These are phyloP conservation scores for Hamigera avellanea DNA, from an alignment of 495 filamentous ascomycete genomes.

Conservation along the genomic window DNA sequence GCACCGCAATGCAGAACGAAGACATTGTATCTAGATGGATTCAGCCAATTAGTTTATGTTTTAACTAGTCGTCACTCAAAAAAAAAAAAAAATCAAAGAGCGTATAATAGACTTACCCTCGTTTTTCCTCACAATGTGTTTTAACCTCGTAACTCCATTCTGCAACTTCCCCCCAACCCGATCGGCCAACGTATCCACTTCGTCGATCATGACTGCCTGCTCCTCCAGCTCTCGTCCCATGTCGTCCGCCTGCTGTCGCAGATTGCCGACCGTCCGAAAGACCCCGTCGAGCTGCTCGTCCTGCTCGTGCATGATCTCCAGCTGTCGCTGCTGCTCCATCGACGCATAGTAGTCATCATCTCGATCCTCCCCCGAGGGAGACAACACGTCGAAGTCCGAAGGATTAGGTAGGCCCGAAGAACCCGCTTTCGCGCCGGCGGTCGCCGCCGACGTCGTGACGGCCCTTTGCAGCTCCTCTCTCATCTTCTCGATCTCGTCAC, in stretches of 20 bases:
- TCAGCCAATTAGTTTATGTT: slow-evolving; percentile 12
- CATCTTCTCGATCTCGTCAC: slow-evolving; percentile 80
- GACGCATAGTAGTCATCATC: slow-evolving; percentile 61
- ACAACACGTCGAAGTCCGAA: slow-evolving; percentile 46
- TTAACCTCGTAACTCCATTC: slow-evolving; percentile 75
- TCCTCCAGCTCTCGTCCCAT: slow-evolving; percentile 96
- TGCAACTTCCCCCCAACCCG: slow-evolving; percentile 77
- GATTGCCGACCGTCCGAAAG: slow-evolving; percentile 80
- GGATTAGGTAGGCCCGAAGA: slow-evolving; percentile 52
- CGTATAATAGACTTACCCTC: slow-evolving; percentile 64
- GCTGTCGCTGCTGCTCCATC: slow-evolving; percentile 85
- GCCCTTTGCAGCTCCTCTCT: slow-evolving; percentile 60
- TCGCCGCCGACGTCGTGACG: slow-evolving; percentile 20
- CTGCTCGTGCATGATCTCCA: slow-evolving; percentile 88
- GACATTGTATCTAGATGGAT: slow-evolving; percentile 57
- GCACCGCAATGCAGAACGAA: slow-evolving; percentile 79
- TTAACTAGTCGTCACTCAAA: slow-evolving; percentile 1
- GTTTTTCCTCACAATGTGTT: slow-evolving; percentile 76
- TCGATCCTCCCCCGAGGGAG: slow-evolving; percentile 19
- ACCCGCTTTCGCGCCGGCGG: slow-evolving; percentile 9
- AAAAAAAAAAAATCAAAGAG: slow-evolving; percentile 1
- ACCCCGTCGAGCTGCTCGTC: slow-evolving; percentile 89
- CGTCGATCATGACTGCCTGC: slow-evolving; percentile 70
- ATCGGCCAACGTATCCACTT: slow-evolving; percentile 71
- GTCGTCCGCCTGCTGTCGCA: slow-evolving; percentile 78